Percentiles rank a stretch among this genome's conserved stretches.
phyloP scores from a whole-genome alignment of 805 yeast species.

The Torulaspora quercuum region DNA sequence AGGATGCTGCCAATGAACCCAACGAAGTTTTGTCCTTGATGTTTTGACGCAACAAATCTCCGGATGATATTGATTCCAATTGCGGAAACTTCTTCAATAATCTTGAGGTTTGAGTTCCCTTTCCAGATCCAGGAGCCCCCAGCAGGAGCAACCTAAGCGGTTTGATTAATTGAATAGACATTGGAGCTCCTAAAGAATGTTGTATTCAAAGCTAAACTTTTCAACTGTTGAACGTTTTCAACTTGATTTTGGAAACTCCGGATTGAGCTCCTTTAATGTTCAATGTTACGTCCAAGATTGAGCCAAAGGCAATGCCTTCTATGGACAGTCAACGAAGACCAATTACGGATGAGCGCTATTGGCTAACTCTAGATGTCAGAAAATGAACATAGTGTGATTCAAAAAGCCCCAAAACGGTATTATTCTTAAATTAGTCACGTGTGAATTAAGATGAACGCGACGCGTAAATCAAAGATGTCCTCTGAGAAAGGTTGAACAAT shows the following conservation, averaged over 20 bases:
- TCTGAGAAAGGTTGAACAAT: neutral
- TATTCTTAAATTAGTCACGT: neutral
- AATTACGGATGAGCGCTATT: too few species aligned
- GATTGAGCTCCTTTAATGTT: too few species aligned
- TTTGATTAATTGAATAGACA: conserved; percentile 10
- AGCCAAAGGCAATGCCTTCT: too few species aligned
- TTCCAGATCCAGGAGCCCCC: conserved; percentile 96
- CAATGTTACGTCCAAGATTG: too few species aligned
- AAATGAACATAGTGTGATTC: too few species aligned
- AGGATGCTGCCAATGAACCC: conserved; percentile 55
- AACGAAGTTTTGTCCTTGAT: conserved; percentile 51
- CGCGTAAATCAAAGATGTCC: conserved; percentile 7
- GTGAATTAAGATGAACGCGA: neutral
- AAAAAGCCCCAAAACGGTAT: too few species aligned
- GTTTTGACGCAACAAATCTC: conserved; percentile 74
- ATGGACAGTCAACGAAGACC: too few species aligned
- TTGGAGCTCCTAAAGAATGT: too few species aligned
- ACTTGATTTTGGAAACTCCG: too few species aligned
- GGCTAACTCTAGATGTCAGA: too few species aligned
- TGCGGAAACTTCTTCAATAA: conserved; percentile 52
- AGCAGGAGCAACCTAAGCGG: conserved; percentile 68
- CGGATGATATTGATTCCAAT: conserved; percentile 68
- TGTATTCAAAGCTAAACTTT: too few species aligned
- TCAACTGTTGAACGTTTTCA: too few species aligned
- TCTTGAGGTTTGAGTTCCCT: conserved; percentile 80